phyloP scores from a whole-genome alignment of 495 filamentous ascomycete genomes.

The Aspergillus kassunensis region DNA sequence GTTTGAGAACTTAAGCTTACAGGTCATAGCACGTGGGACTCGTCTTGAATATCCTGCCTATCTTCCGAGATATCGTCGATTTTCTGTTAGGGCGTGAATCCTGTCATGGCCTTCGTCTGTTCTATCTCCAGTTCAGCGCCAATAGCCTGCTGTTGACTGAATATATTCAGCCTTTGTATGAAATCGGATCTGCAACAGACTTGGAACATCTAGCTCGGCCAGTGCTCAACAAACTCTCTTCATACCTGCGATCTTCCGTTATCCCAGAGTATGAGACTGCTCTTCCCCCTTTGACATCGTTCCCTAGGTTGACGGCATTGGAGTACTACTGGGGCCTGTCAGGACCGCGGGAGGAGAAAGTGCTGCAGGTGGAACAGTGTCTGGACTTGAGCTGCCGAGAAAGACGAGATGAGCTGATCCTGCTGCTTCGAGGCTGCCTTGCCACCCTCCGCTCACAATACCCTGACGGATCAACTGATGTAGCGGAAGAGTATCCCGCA shows the following conservation, averaged over 20 bases:
- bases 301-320: slow-evolving; percentile 1
- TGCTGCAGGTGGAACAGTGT: background rate
- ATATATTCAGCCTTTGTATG: background rate
- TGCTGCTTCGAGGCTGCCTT: slow-evolving; percentile 4
- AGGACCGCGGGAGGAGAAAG: background rate
- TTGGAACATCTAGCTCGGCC: background rate
- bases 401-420: slow-evolving; percentile 1
- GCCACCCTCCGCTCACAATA: background rate
- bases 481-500: background rate
- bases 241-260: background rate
- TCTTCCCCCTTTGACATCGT: background rate
- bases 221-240: background rate
- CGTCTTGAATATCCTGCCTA: background rate
- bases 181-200: background rate
- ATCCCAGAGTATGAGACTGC: background rate
- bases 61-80: slow-evolving; percentile 8
- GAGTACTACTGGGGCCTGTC: background rate
- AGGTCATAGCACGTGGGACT: background rate
- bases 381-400: slow-evolving; percentile 5
- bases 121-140: slow-evolving; percentile 5
- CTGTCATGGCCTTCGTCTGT: slow-evolving; percentile 1
- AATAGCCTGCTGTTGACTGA: slow-evolving; percentile 3
- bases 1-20: background rate
- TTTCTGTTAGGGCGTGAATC: background rate
- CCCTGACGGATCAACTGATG: background rate